Evolutionary conservation across 192 early-diverging fungal genomes (phyloP).

Genomic region (Backusella macrospora): DNA sequence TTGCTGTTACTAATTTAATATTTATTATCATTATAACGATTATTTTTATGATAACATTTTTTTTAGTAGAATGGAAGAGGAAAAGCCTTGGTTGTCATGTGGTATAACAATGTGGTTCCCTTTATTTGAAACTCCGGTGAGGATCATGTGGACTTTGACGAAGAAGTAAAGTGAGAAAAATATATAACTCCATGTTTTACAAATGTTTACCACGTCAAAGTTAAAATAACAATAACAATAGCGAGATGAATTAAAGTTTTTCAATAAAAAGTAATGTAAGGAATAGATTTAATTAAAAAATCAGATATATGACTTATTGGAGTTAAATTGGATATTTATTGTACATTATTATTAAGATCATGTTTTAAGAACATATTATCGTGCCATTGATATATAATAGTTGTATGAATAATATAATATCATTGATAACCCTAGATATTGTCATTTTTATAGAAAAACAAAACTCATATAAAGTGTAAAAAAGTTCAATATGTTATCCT

Average conservation of each 20-base stretch:
- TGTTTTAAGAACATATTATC: neutral
- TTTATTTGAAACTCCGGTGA: neutral
- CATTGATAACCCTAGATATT: neutral
- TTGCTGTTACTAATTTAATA: no score
- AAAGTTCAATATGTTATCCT: neutral
- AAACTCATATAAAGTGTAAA: neutral
- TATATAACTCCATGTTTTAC: neutral
- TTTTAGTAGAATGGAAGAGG: neutral
- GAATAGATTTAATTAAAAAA: neutral
- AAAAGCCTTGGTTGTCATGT: slow-evolving; percentile 2
- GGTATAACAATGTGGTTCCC: slow-evolving; percentile 1
- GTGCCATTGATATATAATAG: neutral
- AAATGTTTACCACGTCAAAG: slow-evolving; percentile 8
- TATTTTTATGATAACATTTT: neutral
- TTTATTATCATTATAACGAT: no score
- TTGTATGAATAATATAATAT: neutral
- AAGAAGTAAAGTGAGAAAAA: neutral
- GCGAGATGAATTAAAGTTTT: neutral
- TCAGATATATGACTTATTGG: neutral
- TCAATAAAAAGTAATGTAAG: neutral
- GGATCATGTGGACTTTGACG: neutral
- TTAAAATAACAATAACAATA: neutral
- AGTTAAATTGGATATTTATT: neutral
- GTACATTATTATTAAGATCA: neutral
- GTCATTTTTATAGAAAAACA: neutral